Evolutionary conservation across 202 grass and related monocot species (phyloP).

Genomic region (Saccharum hybrid): DNA sequence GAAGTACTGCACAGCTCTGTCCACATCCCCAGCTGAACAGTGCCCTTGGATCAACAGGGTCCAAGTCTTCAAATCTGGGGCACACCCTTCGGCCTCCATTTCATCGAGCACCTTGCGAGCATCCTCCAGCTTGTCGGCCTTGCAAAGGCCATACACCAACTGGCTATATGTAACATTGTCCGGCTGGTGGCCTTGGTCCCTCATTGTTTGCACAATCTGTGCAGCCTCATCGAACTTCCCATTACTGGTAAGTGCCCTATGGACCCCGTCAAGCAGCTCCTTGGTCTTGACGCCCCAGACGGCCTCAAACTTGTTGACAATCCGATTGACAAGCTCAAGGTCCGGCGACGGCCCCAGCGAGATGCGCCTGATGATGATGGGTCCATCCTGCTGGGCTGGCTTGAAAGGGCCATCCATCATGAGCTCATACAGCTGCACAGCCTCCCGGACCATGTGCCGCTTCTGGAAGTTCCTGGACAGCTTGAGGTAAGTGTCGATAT

Average conservation of each 20-base stretch:
- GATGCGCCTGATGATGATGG: constrained; percentile 68
- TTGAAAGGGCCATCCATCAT: constrained; percentile 97
- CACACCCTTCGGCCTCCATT: constrained; percentile 60
- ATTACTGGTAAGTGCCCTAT: constrained; percentile 71
- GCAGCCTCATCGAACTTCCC: constrained; percentile 71
- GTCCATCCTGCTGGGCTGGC: constrained; percentile 59
- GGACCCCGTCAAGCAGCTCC: constrained; percentile 70
- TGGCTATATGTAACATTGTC: constrained; percentile 93
- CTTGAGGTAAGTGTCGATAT: constrained; percentile 94
- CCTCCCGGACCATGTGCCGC: constrained; percentile 62
- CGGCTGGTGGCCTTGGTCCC: constrained; percentile 58
- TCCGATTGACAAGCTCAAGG: constrained; percentile 66
- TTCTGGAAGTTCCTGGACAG: constrained; percentile 74
- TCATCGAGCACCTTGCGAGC: constrained; percentile 71
- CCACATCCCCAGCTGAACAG: constrained; percentile 63
- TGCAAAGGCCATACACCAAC: constrained; percentile 79
- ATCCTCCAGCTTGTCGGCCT: constrained; percentile 60
- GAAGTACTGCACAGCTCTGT: constrained; percentile 63
- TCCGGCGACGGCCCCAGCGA: constrained; percentile 49
- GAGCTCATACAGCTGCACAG: constrained; percentile 78
- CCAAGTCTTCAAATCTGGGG: constrained; percentile 93
- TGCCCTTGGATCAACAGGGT: constrained; percentile 87
- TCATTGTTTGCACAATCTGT: constrained; percentile 65
- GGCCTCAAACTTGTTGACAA: constrained; percentile 69
- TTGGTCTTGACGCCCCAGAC: constrained; percentile 63